phyloP scores from a whole-genome alignment of 2,329 filamentous ascomycete genomes.

The Aspergillus piperis region DNA sequence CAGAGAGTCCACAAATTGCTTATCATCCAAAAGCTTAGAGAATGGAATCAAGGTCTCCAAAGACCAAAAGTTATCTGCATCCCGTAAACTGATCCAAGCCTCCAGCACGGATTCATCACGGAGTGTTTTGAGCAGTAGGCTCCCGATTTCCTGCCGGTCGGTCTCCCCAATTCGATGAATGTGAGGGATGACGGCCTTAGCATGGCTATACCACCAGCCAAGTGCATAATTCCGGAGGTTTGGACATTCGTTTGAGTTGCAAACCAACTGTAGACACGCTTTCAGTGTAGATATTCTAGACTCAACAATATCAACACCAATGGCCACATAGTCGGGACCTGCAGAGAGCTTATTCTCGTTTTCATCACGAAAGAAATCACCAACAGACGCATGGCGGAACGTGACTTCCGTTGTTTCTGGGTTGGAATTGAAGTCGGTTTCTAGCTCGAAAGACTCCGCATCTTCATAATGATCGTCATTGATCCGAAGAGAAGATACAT shows the following conservation, averaged over 20 bases:
- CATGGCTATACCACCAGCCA: neutral
- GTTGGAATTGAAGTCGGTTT: conserved; percentile 22
- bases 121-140: neutral
- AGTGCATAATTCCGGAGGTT: neutral
- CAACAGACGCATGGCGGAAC: conserved; percentile 28
- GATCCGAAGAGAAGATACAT: neutral
- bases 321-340: conserved; percentile 3
- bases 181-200: neutral
- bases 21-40: neutral
- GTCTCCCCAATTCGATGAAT: neutral
- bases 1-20: neutral
- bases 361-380: conserved; percentile 24
- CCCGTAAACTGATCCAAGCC: neutral
- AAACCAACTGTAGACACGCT: neutral
- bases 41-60: neutral
- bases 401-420: conserved; percentile 19
- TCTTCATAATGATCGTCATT: neutral
- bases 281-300: neutral
- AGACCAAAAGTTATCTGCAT: neutral
- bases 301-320: conserved; percentile 20
- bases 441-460: neutral
- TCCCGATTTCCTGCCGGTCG: neutral
- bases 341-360: conserved; percentile 19
- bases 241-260: neutral
- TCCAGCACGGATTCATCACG: neutral